Conservation (phyloP, 1,284 basidiomycete genomes). For the Mycosarcoma maydis region DNA sequence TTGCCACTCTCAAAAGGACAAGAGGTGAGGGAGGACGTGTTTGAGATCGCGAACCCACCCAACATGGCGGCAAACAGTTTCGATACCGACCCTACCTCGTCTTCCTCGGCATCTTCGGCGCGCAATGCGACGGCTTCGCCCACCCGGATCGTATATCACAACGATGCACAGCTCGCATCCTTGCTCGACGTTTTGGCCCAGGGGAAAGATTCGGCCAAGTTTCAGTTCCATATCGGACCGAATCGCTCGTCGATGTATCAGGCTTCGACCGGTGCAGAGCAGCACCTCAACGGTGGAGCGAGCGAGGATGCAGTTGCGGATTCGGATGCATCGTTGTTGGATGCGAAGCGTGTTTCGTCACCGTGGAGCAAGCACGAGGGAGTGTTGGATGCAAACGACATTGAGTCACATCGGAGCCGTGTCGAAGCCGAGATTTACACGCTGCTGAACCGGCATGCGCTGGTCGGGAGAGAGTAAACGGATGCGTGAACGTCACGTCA, state of each 20-base stretch:
- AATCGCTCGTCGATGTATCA: not conserved
- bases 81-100: not conserved
- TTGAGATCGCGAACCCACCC: constrained; percentile 23
- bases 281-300: not conserved
- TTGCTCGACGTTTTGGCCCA: constrained; percentile 49
- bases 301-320: too few relatives aligned
- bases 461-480: constrained; percentile 1
- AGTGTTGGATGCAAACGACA: constrained; percentile 23
- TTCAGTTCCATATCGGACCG: constrained; percentile 44
- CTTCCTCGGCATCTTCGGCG: not conserved
- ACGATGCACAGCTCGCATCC: constrained; percentile 55
- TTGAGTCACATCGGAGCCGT: constrained; percentile 28
- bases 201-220: constrained; percentile 57
- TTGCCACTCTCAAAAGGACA: not conserved
- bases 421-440: constrained; percentile 57
- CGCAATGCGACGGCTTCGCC: constrained; percentile 25
- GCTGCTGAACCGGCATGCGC: constrained; percentile 29
- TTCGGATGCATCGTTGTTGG: not conserved
- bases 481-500: too few relatives aligned
- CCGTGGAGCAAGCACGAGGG: not conserved
- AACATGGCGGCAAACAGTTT: not conserved
- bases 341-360: not conserved
- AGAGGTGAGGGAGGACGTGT: constrained; percentile 9
- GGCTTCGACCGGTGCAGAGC: constrained; percentile 1
- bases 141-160: constrained; percentile 59